These are phyloP conservation scores for Podaxis sp. DNA, from an alignment of 768 basidiomycete genomes.

Conservation along the genomic window DNA sequence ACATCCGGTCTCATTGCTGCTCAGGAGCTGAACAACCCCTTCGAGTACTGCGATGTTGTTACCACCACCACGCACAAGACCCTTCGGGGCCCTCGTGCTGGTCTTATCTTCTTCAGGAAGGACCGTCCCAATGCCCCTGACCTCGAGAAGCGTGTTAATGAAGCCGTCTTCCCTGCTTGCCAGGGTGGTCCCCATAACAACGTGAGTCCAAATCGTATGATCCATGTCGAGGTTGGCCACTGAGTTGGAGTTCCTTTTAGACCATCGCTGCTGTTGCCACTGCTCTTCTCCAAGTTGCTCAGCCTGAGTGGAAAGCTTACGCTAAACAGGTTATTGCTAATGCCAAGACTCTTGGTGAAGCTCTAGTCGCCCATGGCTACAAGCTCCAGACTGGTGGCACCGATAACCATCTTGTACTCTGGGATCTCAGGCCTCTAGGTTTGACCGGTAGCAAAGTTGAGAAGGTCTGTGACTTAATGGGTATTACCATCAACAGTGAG, in stretches of 20 bases:
- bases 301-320: conserved; percentile 86
- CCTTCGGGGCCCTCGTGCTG: conserved; percentile 95
- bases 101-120: conserved; percentile 97
- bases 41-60: conserved; percentile 95
- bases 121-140: conserved; percentile 78
- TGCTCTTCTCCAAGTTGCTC: conserved; percentile 83
- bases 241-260: conserved; percentile 28
- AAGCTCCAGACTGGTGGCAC: conserved; percentile 96
- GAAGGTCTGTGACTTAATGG: conserved; percentile 95
- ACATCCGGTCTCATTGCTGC: conserved; percentile 94
- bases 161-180: conserved; percentile 99
- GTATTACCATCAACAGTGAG: conserved; percentile 95
- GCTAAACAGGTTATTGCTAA: conserved; percentile 94
- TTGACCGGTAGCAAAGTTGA: conserved; percentile 98
- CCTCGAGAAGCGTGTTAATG: conserved; percentile 95
- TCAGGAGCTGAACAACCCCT: conserved; percentile 84
- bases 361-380: conserved; percentile 79
- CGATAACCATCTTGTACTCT: conserved; percentile 96
- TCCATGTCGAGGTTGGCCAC: not conserved
- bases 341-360: conserved; percentile 68
- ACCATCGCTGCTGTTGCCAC: conserved; percentile 96
- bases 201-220: conserved; percentile 34
- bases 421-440: conserved; percentile 93
- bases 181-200: conserved; percentile 99
- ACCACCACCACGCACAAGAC: conserved; percentile 99